Percentiles rank a stretch among this genome's conserved stretches.
These are phyloP conservation scores for Rhodotorula diobovata DNA, from an alignment of 768 basidiomycete species.

Conservation along the genomic window DNA sequence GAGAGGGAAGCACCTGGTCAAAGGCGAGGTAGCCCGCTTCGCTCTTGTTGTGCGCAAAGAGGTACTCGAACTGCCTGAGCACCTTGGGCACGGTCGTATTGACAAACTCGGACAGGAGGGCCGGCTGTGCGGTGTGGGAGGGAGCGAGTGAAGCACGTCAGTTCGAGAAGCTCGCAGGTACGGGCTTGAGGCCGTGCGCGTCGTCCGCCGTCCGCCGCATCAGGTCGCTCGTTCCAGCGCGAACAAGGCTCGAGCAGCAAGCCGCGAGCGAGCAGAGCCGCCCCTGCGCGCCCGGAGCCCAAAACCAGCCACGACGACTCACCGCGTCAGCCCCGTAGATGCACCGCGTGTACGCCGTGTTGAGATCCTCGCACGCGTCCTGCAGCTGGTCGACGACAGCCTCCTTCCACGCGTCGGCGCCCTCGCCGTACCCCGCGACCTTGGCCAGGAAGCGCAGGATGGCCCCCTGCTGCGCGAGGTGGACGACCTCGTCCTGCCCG, in stretches of 20 bases:
- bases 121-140: background rate
- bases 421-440: background rate
- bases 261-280: too few species aligned
- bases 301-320: background rate
- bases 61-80: conserved; percentile 12
- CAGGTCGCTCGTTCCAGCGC: too few species aligned
- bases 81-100: conserved; percentile 1
- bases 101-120: conserved; percentile 5
- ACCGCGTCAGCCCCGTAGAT: conserved; percentile 6
- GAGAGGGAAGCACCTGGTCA: background rate
- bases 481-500: background rate
- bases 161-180: too few species aligned
- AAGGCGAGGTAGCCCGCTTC: conserved; percentile 3
- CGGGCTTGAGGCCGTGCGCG: too few species aligned
- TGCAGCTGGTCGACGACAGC: background rate
- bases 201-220: too few species aligned
- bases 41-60: background rate
- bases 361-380: conserved; percentile 14
- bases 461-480: conserved; percentile 15
- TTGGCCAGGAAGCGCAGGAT: conserved; percentile 10
- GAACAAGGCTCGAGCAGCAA: too few species aligned
- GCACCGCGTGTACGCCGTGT: background rate
- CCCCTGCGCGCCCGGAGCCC: background rate
- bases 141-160: too few species aligned
- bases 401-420: background rate